phyloP scores from a whole-genome alignment of 2,329 filamentous ascomycete genomes.

The Talaromyces sp. region DNA sequence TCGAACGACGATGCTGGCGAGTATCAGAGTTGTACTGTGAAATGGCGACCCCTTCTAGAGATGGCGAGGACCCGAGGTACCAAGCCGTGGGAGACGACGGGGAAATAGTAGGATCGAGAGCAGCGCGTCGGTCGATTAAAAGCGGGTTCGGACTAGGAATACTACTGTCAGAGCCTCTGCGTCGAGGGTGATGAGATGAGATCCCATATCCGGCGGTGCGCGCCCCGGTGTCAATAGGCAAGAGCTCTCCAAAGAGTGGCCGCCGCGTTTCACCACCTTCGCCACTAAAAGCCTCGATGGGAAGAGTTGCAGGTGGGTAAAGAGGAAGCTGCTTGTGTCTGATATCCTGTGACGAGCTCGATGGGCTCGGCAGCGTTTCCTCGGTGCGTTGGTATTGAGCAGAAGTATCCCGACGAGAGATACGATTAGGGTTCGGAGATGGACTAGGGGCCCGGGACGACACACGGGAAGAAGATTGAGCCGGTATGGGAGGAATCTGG shows the following conservation, averaged over 20 bases:
- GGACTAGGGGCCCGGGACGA: conserved; percentile 33
- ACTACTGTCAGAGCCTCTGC: conserved; percentile 68
- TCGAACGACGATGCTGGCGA: conserved; percentile 33
- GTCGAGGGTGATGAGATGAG: conserved; percentile 40
- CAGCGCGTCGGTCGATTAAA: conserved; percentile 29
- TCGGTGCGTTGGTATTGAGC: conserved; percentile 13
- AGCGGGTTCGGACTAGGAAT: conserved; percentile 48
- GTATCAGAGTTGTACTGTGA: conserved; percentile 3
- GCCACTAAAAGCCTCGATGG: not conserved
- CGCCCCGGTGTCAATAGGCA: conserved; percentile 52
- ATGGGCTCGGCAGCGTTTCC: conserved; percentile 14
- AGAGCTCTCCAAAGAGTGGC: conserved; percentile 70
- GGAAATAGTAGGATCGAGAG: conserved; percentile 42
- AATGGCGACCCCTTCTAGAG: conserved; percentile 35
- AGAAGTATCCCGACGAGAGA: conserved; percentile 18
- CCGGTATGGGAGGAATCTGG: conserved; percentile 38
- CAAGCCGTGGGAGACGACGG: conserved; percentile 62
- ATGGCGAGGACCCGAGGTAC: conserved; percentile 48
- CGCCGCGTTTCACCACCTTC: conserved; percentile 28
- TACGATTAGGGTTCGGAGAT: conserved; percentile 18
- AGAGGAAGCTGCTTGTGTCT: not conserved
- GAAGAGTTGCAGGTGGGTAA: not conserved
- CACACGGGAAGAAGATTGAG: conserved; percentile 24
- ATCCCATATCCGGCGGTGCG: conserved; percentile 54
- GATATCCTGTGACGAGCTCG: not conserved